Evolutionary conservation across 2,329 filamentous ascomycete species (phyloP).

Genomic region (Colletotrichum aenigma): DNA sequence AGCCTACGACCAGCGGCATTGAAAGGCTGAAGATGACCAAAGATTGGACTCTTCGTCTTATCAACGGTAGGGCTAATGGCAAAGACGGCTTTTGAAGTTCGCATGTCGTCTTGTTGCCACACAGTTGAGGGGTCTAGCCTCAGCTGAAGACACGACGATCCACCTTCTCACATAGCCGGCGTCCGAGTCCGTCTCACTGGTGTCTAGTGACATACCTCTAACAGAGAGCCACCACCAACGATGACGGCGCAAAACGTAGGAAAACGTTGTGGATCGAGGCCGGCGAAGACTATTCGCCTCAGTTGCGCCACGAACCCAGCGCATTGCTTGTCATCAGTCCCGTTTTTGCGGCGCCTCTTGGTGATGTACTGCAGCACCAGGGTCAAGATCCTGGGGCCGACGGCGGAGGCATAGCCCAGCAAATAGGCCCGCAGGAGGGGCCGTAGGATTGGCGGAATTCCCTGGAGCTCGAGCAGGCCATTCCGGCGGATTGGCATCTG

Average conservation of each 20-base stretch:
- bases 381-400: constrained; percentile 60
- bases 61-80: neutral
- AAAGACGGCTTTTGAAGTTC: neutral
- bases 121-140: neutral
- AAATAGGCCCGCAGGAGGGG: constrained; percentile 65
- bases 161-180: neutral
- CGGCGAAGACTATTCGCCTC: constrained; percentile 50
- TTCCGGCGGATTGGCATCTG: constrained; percentile 18
- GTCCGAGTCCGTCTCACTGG: neutral
- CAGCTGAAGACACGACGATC: neutral
- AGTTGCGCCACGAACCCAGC: constrained; percentile 33
- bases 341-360: constrained; percentile 27
- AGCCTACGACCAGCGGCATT: neutral
- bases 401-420: constrained; percentile 64
- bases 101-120: neutral
- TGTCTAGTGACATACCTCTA: constrained; percentile 52
- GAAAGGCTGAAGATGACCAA: neutral
- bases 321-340: constrained; percentile 22
- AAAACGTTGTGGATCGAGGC: constrained; percentile 61
- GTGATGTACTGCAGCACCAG: constrained; percentile 56
- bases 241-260: constrained; percentile 67
- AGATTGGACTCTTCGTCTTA: neutral
- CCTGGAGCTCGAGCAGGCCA: constrained; percentile 22
- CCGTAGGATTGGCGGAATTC: constrained; percentile 54
- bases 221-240: constrained; percentile 63